Base-by-base conservation (phyloP, 768 basidiomycete genomes). In the Cystofilobasidium ferigula region DNA sequence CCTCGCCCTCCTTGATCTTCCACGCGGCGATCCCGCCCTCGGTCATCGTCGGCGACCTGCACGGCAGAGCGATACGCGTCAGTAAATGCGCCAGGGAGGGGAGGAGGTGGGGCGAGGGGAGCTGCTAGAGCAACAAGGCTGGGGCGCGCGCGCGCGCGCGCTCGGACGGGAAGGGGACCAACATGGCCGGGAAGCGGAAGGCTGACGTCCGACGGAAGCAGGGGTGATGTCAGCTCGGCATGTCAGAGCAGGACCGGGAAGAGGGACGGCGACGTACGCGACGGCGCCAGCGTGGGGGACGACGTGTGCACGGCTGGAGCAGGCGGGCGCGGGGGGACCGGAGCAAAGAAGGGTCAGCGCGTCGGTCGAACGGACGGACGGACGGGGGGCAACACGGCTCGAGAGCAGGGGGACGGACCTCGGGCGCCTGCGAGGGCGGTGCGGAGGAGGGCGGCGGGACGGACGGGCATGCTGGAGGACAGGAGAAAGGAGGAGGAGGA, bases 21-120 rank as follows among this genome's bases (percentile, higher is more conserved):
- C 94, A 97, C 4, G 80, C 81, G 0, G 89, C 80, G 69, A 98
- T 88, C 3, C 87, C 90, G 51, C 93, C 92, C 77, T 95, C 92
- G 0, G 88, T 91, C 88, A 97, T 92, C 16, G 90, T 94, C 18
- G 91, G 92, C 3, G 88, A 92, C 91, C 67, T 68, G 61, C 9
- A 4, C 12, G 58, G 42, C 6, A 18, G 24, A 14, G 28, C 32
- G 30, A 34, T 3, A 22, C n/a, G 32, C 8, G 40, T 42, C 20
- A 42, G 10, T 28, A 30, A 56, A 10, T 9, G 14, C 26, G 54
- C 13, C 4, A 43, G 42, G 58, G 2, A 14, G 22, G 22, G 57
- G 24, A 38, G 58, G 58, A 40, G 26, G 40, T 26, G 51, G 53
- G 7, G 22, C 5, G 51, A 14, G 61, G 35, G n/a, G 47, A 22